Evolutionary conservation across 202 grass and related monocot genomes (phyloP).

Genomic region (Schoenoplectus tabernaemontani): DNA sequence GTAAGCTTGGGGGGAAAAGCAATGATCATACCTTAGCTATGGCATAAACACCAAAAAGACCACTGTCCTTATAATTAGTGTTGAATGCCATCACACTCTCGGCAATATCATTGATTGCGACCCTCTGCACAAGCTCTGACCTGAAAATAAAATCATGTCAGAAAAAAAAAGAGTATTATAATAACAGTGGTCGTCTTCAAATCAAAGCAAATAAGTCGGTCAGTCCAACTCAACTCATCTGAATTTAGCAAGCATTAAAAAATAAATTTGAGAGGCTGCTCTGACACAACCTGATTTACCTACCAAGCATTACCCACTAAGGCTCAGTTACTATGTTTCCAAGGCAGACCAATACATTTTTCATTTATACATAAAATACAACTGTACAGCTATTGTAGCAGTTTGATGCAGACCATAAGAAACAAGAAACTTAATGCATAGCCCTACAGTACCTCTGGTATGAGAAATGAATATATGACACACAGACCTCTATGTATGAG

Average conservation of each 20-base stretch:
- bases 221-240: background rate
- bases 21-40: conserved; percentile 51
- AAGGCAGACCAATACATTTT: background rate
- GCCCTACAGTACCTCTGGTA: background rate
- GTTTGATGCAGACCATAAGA: background rate
- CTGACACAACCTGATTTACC: background rate
- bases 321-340: background rate
- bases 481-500: background rate
- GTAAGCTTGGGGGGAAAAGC: background rate
- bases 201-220: background rate
- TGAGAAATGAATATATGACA: background rate
- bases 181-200: conserved; percentile 3
- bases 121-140: conserved; percentile 93
- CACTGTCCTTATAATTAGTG: conserved; percentile 93
- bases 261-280: background rate
- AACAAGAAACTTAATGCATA: background rate
- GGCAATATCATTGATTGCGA: conserved; percentile 90
- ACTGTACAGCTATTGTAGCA: background rate
- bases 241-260: background rate
- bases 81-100: conserved; percentile 98
- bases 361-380: background rate
- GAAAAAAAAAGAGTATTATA: background rate
- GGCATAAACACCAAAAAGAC: conserved; percentile 94
- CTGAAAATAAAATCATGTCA: conserved; percentile 31
- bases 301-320: background rate